Evolutionary conservation across 805 yeast genomes (phyloP), one percentile per base, ranked within the genome.

Genomic region (Jamesozyma rosinii): DNA sequence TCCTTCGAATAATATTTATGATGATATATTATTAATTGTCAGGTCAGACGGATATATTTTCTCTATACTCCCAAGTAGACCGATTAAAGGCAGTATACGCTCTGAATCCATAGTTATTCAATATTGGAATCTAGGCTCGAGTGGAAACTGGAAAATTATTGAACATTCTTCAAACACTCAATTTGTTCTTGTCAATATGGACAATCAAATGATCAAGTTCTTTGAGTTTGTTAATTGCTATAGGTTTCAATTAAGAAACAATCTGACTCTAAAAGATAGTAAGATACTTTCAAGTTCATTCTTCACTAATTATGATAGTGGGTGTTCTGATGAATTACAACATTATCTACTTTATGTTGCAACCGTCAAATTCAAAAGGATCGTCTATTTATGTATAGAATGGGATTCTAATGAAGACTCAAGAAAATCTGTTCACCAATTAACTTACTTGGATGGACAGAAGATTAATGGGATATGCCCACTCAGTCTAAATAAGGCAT

Each of bases 341-440:
- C 50, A 54, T 44, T 43, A 42, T 21, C 41, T 53, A 32, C 36
- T 58, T 2, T 57, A 58, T 32, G 39, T 55, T 14, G 47, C 59
- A 11, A 43, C 55, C 2, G 22, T 47, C 11, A 43, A 48, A 15
- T 46, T 40, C 24, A 46, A 49, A 11, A 49, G 61, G 21, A 39
- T 58, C 13, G 56, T 50, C 2, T 52, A 52, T 34, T 46, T 56
- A 32, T 49, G 57, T 35, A 48, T 57, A 13, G 63, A 60, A 36
- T 59, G 63, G 63, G 57, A 24, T 27, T 26, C 41, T 3, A 5
- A n/a, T 9, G 9, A 38, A 10, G 51, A 52, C n/a, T 40, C 47
- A 34, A 40, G 44, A 11, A 58, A 58, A 42, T 42, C 44, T n/a
- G 59, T 58, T 2, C 57, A 58, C 41, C 57, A 53, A 35, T 24